These are phyloP conservation scores for Pterocarpus santalinus DNA, from an alignment of 306 rosid species.

Conservation along the genomic window DNA sequence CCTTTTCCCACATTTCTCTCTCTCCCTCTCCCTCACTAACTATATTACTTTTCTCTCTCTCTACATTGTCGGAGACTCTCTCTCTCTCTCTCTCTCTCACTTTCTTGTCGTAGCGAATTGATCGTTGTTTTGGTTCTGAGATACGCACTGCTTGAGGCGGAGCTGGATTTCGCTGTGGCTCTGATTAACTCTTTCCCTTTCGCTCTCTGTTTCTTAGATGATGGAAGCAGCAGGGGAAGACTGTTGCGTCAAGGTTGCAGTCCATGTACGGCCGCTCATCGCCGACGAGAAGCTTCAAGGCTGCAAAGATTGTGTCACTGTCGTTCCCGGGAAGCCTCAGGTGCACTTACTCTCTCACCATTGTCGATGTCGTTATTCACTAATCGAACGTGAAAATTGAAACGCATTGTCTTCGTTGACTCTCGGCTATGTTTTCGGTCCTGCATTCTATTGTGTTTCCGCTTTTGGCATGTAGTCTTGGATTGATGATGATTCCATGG, in stretches of 20 bases:
- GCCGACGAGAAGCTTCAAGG: conserved; percentile 97
- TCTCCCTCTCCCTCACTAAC: conserved; percentile 41
- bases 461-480: conserved; percentile 21
- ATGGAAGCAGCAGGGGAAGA: conserved; percentile 95
- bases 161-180: background rate
- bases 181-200: conserved; percentile 22
- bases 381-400: conserved; percentile 17
- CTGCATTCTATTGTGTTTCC: conserved; percentile 23
- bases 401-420: conserved; percentile 42
- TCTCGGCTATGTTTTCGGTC: conserved; percentile 19
- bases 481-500: background rate
- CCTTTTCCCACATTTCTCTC: conserved; percentile 40
- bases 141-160: background rate
- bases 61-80: conserved; percentile 32
- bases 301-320: conserved; percentile 97
- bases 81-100: background rate
- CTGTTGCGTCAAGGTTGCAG: conserved; percentile 97
- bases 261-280: conserved; percentile 94
- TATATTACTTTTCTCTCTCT: conserved; percentile 59
- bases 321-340: conserved; percentile 94
- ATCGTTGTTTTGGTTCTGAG: conserved; percentile 3
- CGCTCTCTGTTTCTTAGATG: background rate
- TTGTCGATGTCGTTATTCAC: conserved; percentile 25
- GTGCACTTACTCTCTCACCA: conserved; percentile 56
- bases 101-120: conserved; percentile 13